Percentiles rank a stretch among this genome's conserved stretches.
These are phyloP conservation scores for Amoeboaphelidium protococcarum DNA, from an alignment of 371 early-diverging fungal genomes.

Conservation along the genomic window DNA sequence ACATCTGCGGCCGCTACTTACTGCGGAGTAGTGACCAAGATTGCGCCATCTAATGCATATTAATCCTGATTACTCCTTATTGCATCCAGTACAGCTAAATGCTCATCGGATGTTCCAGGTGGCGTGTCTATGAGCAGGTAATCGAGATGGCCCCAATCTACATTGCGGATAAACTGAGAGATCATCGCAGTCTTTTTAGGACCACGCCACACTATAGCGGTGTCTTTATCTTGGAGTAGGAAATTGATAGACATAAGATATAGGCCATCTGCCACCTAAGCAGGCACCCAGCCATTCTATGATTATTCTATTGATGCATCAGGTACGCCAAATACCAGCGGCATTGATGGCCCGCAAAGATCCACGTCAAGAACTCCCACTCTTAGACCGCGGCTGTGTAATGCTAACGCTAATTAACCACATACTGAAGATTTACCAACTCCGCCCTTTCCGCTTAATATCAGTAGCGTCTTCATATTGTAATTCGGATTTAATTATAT, in stretches of 20 bases:
- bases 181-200: conserved; percentile 87
- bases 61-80: no score
- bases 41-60: conserved; percentile 56
- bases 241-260: conserved; percentile 88
- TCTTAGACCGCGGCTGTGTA: conserved; percentile 7
- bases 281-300: conserved; percentile 60
- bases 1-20: conserved; percentile 90
- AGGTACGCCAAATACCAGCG: conserved; percentile 47
- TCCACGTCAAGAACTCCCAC: conserved; percentile 97
- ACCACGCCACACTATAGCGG: conserved; percentile 97
- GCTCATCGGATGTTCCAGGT: conserved; percentile 97
- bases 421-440: conserved; percentile 76
- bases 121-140: conserved; percentile 94
- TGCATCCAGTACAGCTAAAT: conserved; percentile 54
- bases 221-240: conserved; percentile 59
- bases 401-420: conserved; percentile 15
- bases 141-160: conserved; percentile 77
- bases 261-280: conserved; percentile 62
- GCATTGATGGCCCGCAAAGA: conserved; percentile 96
- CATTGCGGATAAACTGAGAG: conserved; percentile 88
- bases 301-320: conserved; percentile 49
- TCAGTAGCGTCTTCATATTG: conserved; percentile 64
- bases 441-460: conserved; percentile 97
- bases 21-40: conserved; percentile 94
- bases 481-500: no score